phyloP scores from a whole-genome alignment of 176 grass and related monocot genomes.

The Zea mays region Zm-B73-REFERENCE-NAM-5.0 NC_050103.1:177376001-177376500 shows the following conservation, averaged over 20 bases:
- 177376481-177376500: constrained; percentile 67
- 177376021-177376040: constrained; percentile 65
- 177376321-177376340: constrained; percentile 89
- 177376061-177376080: constrained; percentile 70
- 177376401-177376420: constrained; percentile 1
- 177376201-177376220: constrained; percentile 63
- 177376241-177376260: constrained; percentile 61
- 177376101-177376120: constrained; percentile 62
- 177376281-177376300: constrained; percentile 43
- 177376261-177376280: constrained; percentile 35
- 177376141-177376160: constrained; percentile 67
- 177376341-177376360: constrained; percentile 86
- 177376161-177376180: constrained; percentile 82
- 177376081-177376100: constrained; percentile 84
- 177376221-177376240: constrained; percentile 50
- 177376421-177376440: constrained; percentile 9
- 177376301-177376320: constrained; percentile 71
- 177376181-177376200: constrained; percentile 64
- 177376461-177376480: constrained; percentile 92
- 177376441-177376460: constrained; percentile 76
- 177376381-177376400: constrained; percentile 36
- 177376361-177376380: constrained; percentile 58
- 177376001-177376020: constrained; percentile 52
- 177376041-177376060: constrained; percentile 73
- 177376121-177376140: constrained; percentile 63